Conservation (phyloP, 208 protist genomes). For the Leishmania tropica region DNA sequence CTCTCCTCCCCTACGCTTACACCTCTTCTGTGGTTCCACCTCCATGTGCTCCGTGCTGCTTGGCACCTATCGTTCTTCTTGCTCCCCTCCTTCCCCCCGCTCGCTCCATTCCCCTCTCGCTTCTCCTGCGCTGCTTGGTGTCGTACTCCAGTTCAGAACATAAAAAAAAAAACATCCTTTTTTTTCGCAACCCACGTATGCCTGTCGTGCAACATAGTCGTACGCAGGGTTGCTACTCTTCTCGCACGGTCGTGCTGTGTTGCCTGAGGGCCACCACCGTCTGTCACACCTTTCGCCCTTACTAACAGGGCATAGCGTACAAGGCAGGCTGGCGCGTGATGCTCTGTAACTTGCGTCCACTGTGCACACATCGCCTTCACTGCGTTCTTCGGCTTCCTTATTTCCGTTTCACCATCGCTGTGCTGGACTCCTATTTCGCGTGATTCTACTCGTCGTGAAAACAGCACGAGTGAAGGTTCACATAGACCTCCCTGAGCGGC, state of each 20-base stretch:
- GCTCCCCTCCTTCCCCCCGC: not conserved
- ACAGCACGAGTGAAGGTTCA: not conserved
- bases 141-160: not conserved
- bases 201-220: not conserved
- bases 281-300: not conserved
- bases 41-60: not conserved
- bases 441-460: not conserved
- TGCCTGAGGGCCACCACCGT: not conserved
- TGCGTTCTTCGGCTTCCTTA: not conserved
- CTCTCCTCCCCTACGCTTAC: not conserved
- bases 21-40: not conserved
- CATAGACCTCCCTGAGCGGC: slow-evolving; percentile 19
- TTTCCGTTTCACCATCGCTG: not conserved
- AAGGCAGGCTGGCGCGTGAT: not conserved
- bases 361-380: not conserved
- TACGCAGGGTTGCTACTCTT: not conserved
- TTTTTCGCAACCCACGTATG: not conserved
- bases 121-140: not conserved
- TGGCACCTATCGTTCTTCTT: not conserved
- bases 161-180: not conserved
- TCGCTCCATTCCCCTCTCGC: not conserved
- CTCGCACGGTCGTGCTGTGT: not conserved
- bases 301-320: not conserved
- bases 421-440: not conserved
- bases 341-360: not conserved